Percentiles rank a stretch among this genome's conserved stretches.
These are phyloP conservation scores for Penicillium psychrosexuale DNA, from an alignment of 2,329 filamentous ascomycete species.

Conservation along the genomic window DNA sequence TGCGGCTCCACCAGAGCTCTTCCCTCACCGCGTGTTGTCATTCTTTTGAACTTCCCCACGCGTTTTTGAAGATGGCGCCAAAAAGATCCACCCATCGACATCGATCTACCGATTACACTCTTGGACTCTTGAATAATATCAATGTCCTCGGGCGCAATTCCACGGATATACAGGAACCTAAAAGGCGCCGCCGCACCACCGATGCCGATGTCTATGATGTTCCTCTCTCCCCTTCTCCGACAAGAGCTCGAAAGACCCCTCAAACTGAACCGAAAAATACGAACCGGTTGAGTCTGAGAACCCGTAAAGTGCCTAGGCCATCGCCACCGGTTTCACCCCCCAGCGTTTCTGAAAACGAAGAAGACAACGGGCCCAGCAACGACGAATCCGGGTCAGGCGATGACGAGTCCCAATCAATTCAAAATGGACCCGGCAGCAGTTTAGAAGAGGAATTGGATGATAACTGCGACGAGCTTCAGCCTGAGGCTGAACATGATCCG, in stretches of 20 bases:
- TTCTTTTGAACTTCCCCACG: not conserved
- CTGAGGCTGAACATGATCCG: not conserved
- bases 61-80: not conserved
- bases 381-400: not conserved
- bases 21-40: constrained; percentile 1
- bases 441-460: not conserved
- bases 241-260: not conserved
- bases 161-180: not conserved
- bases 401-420: not conserved
- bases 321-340: not conserved
- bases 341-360: not conserved
- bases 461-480: not conserved
- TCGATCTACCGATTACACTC: not conserved
- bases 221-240: constrained; percentile 5
- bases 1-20: constrained; percentile 7
- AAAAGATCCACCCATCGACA: constrained; percentile 2
- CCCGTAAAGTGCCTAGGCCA: not conserved
- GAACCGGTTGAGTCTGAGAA: not conserved
- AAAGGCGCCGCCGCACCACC: constrained; percentile 6
- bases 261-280: constrained; percentile 1
- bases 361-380: not conserved
- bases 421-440: not conserved
- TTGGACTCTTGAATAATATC: constrained; percentile 10
- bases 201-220: constrained; percentile 9
- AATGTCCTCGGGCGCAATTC: not conserved